Evolutionary conservation across 805 yeast genomes (phyloP).

Genomic region (Huiozyma naganishii): DNA sequence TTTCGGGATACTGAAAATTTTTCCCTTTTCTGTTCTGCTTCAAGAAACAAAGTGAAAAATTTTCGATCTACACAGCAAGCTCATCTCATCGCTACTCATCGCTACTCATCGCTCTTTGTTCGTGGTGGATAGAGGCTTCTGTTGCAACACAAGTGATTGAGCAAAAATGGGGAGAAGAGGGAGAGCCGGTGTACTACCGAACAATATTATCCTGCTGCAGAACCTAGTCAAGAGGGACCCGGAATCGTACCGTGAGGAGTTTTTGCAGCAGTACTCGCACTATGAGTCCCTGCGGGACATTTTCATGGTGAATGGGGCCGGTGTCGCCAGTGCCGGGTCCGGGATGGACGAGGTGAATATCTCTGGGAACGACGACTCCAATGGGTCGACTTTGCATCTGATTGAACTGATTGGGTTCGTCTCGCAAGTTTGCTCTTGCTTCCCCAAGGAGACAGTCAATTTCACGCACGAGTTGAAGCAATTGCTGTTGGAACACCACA

Average conservation of each 20-base stretch:
- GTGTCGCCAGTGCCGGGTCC: conserved; percentile 34
- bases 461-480: conserved; percentile 75
- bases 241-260: conserved; percentile 87
- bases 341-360: conserved; percentile 26
- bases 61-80: background rate
- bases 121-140: no score
- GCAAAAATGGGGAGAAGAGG: conserved; percentile 65
- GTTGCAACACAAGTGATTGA: no score
- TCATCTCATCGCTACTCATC: conserved; percentile 8
- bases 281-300: conserved; percentile 86
- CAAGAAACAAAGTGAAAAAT: background rate
- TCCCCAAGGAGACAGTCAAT: conserved; percentile 74
- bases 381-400: conserved; percentile 37
- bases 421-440: conserved; percentile 83
- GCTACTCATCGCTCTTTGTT: no score
- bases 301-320: conserved; percentile 47
- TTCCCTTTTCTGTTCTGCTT: background rate
- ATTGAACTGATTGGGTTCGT: conserved; percentile 82
- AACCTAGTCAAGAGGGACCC: conserved; percentile 92
- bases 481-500: conserved; percentile 63
- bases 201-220: conserved; percentile 82
- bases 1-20: background rate
- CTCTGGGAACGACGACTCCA: background rate
- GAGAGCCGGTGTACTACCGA: conserved; percentile 89
- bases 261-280: conserved; percentile 83